Conservation (phyloP, 768 basidiomycete genomes). For the Suillus plorans region DNA sequence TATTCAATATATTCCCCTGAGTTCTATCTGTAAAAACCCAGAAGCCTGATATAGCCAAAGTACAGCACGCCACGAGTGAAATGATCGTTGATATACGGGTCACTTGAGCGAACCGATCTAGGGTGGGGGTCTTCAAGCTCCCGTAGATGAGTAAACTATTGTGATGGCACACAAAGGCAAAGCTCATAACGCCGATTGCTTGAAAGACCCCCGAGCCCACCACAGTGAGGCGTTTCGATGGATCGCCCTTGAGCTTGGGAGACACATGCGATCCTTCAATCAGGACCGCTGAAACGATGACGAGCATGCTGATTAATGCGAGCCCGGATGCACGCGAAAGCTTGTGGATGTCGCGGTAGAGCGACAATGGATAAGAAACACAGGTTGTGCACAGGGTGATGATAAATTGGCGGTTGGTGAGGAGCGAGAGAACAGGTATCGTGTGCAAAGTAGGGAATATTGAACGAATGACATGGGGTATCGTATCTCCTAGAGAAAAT, state of each 20-base stretch:
- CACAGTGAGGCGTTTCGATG: conserved; percentile 70
- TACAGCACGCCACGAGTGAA: conserved; percentile 81
- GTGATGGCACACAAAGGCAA: conserved; percentile 97
- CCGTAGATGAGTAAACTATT: conserved; percentile 97
- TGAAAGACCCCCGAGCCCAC: conserved; percentile 83
- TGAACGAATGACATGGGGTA: conserved; percentile 89
- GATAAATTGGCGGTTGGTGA: conserved; percentile 87
- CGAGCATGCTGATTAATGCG: conserved; percentile 89
- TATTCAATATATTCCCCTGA: conserved; percentile 95
- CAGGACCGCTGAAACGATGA: conserved; percentile 86
- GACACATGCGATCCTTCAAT: conserved; percentile 79
- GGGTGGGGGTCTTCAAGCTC: conserved; percentile 85
- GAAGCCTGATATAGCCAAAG: conserved; percentile 85
- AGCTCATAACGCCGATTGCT: conserved; percentile 96
- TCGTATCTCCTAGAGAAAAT: conserved; percentile 72
- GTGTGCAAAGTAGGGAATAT: conserved; percentile 69
- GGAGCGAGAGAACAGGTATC: conserved; percentile 71
- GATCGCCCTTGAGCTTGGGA: conserved; percentile 73
- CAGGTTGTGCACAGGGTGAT: conserved; percentile 83
- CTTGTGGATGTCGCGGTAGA: conserved; percentile 98
- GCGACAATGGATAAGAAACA: conserved; percentile 91
- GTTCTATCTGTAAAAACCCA: conserved; percentile 89
- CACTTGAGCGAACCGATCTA: conserved; percentile 90
- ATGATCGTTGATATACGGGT: conserved; percentile 89
- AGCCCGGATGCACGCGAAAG: conserved; percentile 89